These are phyloP conservation scores for Aspergillus biplanus DNA, from an alignment of 495 filamentous ascomycete species.

Conservation along the genomic window DNA sequence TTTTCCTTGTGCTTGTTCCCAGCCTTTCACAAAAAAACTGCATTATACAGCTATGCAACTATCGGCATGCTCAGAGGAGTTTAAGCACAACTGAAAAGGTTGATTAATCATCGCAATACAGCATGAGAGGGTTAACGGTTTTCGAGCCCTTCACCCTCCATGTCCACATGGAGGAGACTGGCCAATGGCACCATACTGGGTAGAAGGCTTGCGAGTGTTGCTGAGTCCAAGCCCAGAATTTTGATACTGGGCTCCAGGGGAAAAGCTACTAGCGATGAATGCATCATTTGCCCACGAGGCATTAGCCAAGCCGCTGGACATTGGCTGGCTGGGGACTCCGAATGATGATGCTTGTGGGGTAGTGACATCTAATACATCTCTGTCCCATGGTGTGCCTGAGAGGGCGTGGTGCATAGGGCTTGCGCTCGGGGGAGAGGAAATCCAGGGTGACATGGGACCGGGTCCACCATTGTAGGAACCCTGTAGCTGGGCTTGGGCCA, in stretches of 20 bases:
- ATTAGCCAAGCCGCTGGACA: conserved; percentile 34
- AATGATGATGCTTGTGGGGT: conserved; percentile 24
- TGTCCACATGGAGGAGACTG: conserved; percentile 54
- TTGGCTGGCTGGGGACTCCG: conserved; percentile 35
- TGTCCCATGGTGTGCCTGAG: conserved; percentile 33
- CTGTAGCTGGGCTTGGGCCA: conserved; percentile 34
- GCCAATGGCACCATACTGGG: conserved; percentile 48
- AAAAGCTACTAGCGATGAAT: conserved; percentile 44
- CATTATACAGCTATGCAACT: too few species aligned
- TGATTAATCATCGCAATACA: background rate
- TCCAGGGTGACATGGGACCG: conserved; percentile 33
- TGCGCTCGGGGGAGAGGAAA: conserved; percentile 27
- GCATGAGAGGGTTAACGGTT: background rate
- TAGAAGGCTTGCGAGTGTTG: conserved; percentile 33
- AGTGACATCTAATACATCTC: conserved; percentile 20
- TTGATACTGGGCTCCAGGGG: conserved; percentile 26
- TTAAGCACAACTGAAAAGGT: background rate
- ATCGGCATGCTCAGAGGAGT: too few species aligned
- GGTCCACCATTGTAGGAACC: conserved; percentile 25
- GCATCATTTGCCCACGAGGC: conserved; percentile 48
- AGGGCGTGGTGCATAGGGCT: conserved; percentile 24
- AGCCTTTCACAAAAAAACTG: too few species aligned
- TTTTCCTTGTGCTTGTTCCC: too few species aligned
- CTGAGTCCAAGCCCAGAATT: conserved; percentile 26
- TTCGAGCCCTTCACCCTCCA: conserved; percentile 42